Conservation (phyloP, 306 rosid species). For the Cajanus cajan region DNA sequence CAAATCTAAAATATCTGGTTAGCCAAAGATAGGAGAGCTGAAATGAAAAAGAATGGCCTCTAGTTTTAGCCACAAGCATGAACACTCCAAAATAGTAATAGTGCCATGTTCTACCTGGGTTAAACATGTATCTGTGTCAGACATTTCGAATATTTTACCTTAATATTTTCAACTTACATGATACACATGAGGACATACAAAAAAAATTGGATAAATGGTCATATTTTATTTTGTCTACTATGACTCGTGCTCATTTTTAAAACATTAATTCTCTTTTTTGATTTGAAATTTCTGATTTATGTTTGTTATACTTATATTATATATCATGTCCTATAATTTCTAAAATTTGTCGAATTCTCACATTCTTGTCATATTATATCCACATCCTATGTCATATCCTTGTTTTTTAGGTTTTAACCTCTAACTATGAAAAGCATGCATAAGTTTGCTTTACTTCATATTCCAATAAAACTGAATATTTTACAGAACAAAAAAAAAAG, state of each 20-base stretch:
- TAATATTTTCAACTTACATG: not conserved
- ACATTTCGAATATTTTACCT: not conserved
- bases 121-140: not conserved
- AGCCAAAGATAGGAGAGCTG: not conserved
- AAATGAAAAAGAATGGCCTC: not conserved
- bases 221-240: not conserved
- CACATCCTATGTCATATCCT: not conserved
- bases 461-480: not conserved
- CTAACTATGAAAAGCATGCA: not conserved
- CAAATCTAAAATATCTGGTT: not conserved
- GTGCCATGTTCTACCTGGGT: not conserved
- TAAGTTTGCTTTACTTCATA: constrained; percentile 5
- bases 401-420: not conserved
- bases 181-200: not conserved
- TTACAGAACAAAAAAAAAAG: not conserved
- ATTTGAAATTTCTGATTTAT: not conserved
- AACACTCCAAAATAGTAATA: not conserved
- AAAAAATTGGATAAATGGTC: not conserved
- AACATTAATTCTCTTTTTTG: not conserved
- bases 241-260: not conserved
- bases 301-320: not conserved
- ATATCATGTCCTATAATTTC: not conserved
- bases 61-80: not conserved
- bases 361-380: not conserved
- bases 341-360: not conserved